These are phyloP conservation scores for Cenococcum geophilum DNA, from an alignment of 495 filamentous ascomycete species.

Conservation along the genomic window DNA sequence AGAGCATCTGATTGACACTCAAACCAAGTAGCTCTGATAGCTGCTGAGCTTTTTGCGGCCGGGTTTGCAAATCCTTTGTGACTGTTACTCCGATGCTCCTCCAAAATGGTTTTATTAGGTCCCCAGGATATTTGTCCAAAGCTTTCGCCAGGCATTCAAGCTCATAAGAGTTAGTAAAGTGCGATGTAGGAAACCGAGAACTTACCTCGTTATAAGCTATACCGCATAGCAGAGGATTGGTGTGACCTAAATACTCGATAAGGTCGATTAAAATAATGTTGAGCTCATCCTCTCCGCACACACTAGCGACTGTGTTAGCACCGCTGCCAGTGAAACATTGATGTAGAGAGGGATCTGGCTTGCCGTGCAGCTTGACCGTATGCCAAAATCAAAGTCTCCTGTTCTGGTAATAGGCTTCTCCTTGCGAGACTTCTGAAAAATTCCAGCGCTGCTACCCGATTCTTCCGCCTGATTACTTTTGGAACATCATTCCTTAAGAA, in stretches of 20 bases:
- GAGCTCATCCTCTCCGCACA: conserved; percentile 67
- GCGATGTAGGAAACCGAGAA: conserved; percentile 13
- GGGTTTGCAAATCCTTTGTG: conserved; percentile 69
- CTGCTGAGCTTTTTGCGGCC: conserved; percentile 73
- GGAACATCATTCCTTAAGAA: conserved; percentile 55
- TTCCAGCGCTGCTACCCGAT: conserved; percentile 60
- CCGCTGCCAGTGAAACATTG: conserved; percentile 13
- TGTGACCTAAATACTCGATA: conserved; percentile 78
- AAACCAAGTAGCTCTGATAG: conserved; percentile 73
- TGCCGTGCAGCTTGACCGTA: conserved; percentile 74
- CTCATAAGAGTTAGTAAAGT: conserved; percentile 22
- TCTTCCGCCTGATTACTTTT: conserved; percentile 49
- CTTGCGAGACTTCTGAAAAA: conserved; percentile 66
- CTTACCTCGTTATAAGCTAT: conserved; percentile 74
- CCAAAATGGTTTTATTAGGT: conserved; percentile 82
- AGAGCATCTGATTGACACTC: conserved; percentile 64
- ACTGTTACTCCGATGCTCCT: conserved; percentile 68
- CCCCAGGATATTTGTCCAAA: conserved; percentile 52
- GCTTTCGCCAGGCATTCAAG: conserved; percentile 59
- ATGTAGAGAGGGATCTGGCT: conserved; percentile 18
- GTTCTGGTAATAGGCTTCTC: conserved; percentile 53
- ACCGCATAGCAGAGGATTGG: conserved; percentile 70
- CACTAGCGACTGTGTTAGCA: conserved; percentile 37
- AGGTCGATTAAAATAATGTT: conserved; percentile 78
- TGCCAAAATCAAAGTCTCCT: conserved; percentile 80